Base-by-base conservation (phyloP, 2,329 filamentous ascomycete species). In the Curvularia verruculosa region DNA sequence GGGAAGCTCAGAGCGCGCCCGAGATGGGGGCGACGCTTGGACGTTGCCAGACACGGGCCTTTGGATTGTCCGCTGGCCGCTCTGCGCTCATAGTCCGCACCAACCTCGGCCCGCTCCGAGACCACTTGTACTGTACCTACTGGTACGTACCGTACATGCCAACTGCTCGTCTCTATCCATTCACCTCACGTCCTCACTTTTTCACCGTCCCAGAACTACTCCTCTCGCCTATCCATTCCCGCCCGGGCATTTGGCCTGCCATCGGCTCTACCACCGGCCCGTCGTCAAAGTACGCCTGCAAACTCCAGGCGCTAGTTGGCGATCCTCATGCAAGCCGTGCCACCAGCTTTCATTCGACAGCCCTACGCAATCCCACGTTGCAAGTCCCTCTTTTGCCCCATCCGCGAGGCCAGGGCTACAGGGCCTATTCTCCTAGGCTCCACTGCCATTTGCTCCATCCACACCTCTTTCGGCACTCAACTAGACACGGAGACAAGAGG, bases 361-460 rank as follows among this genome's bases (percentile, higher is more conserved):
- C 68, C 66, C 67, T 70, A 69, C 59, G 54, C 40, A 29, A 46
- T 48, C 40, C 49, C 49, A 57, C 45, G 39, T 46, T 56, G 39
- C 15, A 36, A 53, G 54, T 54, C 52, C 54, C 59, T 50, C 56
- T 69, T 69, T 70, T 67, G 62, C 68, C 66, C 68, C 66, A 70
- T 67, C 68, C 65, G 63, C 51, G 56, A 63, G 39, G 40, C 52
- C 49, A 29, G 4, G 12, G 21, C 5, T 23, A 24, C 39, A 21
- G 28, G 44, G 24, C 18, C 26, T 13, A 4, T 19, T 21, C 28
- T 36, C 34, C 29, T 34, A 49, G 46, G 39, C 46, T 46, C 29
- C 29, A 23, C 10, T 19, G 7, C 28, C 28, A 23, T 37, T 21
- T 28, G 15, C 40, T 13, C 23, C 9, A 12, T 28, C 23, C 23